A percentile compares a stretch with the other conserved stretches of the same genome.
phyloP scores from a whole-genome alignment of 1,284 basidiomycete species.

The Chalciporus piperatoides region DNA sequence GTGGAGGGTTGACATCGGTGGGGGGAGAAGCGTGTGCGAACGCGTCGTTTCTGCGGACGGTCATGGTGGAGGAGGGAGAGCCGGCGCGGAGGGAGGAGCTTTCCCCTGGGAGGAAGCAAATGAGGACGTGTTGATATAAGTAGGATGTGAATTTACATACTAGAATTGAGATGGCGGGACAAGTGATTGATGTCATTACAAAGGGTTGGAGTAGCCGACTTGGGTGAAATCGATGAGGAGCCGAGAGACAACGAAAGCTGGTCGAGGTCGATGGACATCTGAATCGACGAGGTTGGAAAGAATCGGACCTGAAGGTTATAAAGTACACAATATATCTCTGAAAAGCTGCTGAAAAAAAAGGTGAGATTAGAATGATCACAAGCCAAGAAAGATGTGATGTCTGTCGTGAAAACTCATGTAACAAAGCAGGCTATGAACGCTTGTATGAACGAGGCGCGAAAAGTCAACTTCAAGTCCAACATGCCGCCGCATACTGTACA shows the following conservation, averaged over 20 bases:
- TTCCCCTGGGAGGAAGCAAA: constrained; percentile 15
- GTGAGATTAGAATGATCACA: constrained; percentile 8
- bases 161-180: constrained; percentile 6
- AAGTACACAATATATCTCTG: constrained; percentile 21
- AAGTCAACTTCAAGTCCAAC: constrained; percentile 20
- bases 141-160: constrained; percentile 23
- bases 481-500: constrained; percentile 1
- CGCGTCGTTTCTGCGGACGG: constrained; percentile 30
- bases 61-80: constrained; percentile 32
- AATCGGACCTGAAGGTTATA: constrained; percentile 6
- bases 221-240: constrained; percentile 17
- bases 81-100: constrained; percentile 9
- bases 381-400: constrained; percentile 23
- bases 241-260: constrained; percentile 17
- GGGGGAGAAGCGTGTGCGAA: constrained; percentile 14
- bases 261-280: constrained; percentile 26
- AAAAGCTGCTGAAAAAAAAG: constrained; percentile 7
- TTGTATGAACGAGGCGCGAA: constrained; percentile 19
- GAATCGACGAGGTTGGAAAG: constrained; percentile 1
- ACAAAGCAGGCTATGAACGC: constrained; percentile 24
- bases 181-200: constrained; percentile 17
- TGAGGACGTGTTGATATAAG: not conserved
- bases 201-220: constrained; percentile 13
- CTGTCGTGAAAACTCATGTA: constrained; percentile 29
- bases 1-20: constrained; percentile 22